Conservation (phyloP, 2,329 filamentous ascomycete genomes). For the Venturia carpophila region DNA sequence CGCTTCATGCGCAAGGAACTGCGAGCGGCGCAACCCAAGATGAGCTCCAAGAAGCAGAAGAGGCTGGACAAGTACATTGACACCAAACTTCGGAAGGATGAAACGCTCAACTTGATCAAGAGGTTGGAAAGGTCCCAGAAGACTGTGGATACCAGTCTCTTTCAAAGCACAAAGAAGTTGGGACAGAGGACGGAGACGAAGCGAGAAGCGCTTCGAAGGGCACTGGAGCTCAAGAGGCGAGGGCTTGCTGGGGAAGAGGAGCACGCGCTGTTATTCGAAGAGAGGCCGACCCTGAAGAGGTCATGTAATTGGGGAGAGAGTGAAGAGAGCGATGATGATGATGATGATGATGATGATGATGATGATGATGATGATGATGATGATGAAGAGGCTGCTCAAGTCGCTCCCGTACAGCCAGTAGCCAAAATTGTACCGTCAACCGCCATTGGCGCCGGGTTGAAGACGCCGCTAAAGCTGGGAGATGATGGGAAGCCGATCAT, state of each 20-base stretch:
- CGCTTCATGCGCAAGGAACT: slow-evolving; percentile 44
- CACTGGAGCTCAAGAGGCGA: slow-evolving; percentile 19
- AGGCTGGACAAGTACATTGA: slow-evolving; percentile 65
- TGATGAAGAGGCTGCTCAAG: slow-evolving; percentile 3
- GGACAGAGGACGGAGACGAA: slow-evolving; percentile 43
- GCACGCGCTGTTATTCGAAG: slow-evolving; percentile 12
- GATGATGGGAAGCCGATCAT: slow-evolving; percentile 74
- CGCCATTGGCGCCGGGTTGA: slow-evolving; percentile 66
- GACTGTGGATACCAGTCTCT: slow-evolving; percentile 73
- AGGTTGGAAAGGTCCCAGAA: slow-evolving; percentile 59
- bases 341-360: not conserved
- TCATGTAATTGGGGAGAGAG: not conserved
- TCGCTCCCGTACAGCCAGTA: slow-evolving; percentile 17
- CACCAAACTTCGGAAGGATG: slow-evolving; percentile 88
- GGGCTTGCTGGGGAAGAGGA: slow-evolving; percentile 15
- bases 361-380: not conserved
- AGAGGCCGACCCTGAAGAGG: not conserved
- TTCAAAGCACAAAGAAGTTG: slow-evolving; percentile 69
- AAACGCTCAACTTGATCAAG: slow-evolving; percentile 74
- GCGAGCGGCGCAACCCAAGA: slow-evolving; percentile 45
- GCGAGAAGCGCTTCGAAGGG: slow-evolving; percentile 3
- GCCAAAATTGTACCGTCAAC: slow-evolving; percentile 19
- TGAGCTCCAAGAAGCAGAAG: slow-evolving; percentile 59
- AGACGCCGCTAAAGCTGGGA: slow-evolving; percentile 74
- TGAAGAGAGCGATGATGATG: slow-evolving; percentile 13